Percentiles rank a stretch among this genome's conserved stretches.
Evolutionary conservation across 139 green algal genomes (phyloP).

Genomic region (Closterium sp.): DNA sequence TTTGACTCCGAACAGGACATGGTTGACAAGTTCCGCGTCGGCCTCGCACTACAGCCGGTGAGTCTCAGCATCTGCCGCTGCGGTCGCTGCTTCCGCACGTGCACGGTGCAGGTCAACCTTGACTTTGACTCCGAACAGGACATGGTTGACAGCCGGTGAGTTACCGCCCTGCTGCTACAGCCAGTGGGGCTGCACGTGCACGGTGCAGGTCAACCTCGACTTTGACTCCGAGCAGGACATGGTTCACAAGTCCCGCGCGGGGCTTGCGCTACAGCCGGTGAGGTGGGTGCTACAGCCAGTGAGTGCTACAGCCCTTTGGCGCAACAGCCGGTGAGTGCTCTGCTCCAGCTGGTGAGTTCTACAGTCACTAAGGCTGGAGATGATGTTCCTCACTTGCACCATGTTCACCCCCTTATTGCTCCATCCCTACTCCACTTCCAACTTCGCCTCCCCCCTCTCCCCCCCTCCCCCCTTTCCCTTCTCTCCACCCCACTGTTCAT

Average conservation of each 20-base stretch:
- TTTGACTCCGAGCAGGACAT: slow-evolving; percentile 94
- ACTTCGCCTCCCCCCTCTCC: background rate
- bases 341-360: no score
- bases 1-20: slow-evolving; percentile 94
- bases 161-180: no score
- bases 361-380: no score
- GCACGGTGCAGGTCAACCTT: slow-evolving; percentile 99
- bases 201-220: slow-evolving; percentile 98
- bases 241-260: slow-evolving; percentile 93
- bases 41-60: slow-evolving; percentile 84
- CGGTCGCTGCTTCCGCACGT: slow-evolving; percentile 47
- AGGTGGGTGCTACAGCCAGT: no score
- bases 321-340: no score
- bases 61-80: no score
- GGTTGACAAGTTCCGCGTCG: slow-evolving; percentile 93
- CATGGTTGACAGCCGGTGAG: slow-evolving; percentile 83
- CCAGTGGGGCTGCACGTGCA: no score
- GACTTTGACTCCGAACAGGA: slow-evolving; percentile 94
- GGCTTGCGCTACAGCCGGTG: slow-evolving; percentile 63
- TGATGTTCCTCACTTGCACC: no score
- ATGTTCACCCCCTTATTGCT: no score
- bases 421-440: background rate
- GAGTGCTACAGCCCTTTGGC: no score
- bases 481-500: background rate
- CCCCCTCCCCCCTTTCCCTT: background rate